Evolutionary conservation across 768 basidiomycete genomes (phyloP).

Genomic region (Naganishia onofrii): DNA sequence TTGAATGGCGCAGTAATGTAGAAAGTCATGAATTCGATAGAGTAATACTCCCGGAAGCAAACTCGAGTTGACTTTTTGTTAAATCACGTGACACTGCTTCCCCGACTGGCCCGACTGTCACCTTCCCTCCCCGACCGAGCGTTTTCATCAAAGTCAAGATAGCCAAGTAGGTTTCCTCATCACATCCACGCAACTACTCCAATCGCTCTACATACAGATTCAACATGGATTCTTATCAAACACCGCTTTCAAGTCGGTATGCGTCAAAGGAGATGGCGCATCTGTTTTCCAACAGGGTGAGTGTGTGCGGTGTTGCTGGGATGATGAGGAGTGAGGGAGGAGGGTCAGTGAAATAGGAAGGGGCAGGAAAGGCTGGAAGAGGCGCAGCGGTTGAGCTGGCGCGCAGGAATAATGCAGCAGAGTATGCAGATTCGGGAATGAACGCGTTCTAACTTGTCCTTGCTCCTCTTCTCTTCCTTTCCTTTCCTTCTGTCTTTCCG

Average conservation of each 20-base stretch:
- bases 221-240: constrained; percentile 53
- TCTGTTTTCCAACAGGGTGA: constrained; percentile 87
- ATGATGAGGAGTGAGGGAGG: too few species aligned
- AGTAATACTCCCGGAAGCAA: constrained; percentile 4
- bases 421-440: too few species aligned
- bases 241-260: constrained; percentile 72
- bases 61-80: not conserved
- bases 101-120: not conserved
- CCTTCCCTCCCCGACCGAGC: not conserved
- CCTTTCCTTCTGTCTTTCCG: not conserved
- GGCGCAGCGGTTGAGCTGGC: too few species aligned
- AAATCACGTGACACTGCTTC: not conserved
- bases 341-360: too few species aligned
- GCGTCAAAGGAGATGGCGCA: constrained; percentile 98
- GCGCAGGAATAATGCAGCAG: too few species aligned
- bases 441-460: too few species aligned
- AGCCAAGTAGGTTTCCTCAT: not conserved
- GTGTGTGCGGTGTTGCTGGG: constrained; percentile 40
- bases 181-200: not conserved
- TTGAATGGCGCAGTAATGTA: too few species aligned
- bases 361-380: too few species aligned
- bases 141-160: not conserved
- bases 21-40: too few species aligned
- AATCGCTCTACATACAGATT: too few species aligned
- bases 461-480: not conserved